phyloP scores from a whole-genome alignment of 2,329 filamentous ascomycete genomes.

The Ascomycota sp. region DNA sequence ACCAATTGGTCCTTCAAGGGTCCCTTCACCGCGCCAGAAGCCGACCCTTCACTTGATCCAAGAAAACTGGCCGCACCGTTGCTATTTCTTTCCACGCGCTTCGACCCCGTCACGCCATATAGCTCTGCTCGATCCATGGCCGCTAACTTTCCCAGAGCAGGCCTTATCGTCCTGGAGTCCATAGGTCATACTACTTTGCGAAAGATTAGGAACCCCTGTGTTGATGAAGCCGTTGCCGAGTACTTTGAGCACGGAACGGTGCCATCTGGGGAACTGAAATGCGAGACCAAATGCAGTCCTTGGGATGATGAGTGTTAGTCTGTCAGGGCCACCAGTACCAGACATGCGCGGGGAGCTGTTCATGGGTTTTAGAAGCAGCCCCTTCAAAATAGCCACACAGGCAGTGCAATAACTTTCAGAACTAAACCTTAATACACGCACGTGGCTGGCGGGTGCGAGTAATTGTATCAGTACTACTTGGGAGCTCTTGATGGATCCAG shows the following conservation, averaged over 20 bases:
- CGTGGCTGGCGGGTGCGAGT: no score
- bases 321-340: no score
- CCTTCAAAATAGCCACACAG: no score
- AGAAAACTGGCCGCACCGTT: constrained; percentile 19
- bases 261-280: constrained; percentile 4
- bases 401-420: no score
- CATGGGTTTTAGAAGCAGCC: no score
- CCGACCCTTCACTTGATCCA: constrained; percentile 5
- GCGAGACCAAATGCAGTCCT: constrained; percentile 3
- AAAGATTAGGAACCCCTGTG: constrained; percentile 5
- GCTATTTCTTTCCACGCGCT: constrained; percentile 20
- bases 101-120: constrained; percentile 26
- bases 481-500: no score
- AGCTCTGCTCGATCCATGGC: constrained; percentile 13
- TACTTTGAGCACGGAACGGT: constrained; percentile 12
- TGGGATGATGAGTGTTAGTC: constrained; percentile 2
- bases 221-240: constrained; percentile 4
- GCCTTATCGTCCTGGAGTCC: constrained; percentile 10
- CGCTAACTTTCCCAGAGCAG: constrained; percentile 8
- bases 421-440: no score
- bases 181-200: constrained; percentile 9
- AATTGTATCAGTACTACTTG: no score
- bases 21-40: constrained; percentile 11
- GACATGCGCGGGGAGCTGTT: no score
- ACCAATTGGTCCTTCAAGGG: constrained; percentile 20